Conservation (phyloP, 202 grass and related monocot genomes). For the Panicum hallii region DNA sequence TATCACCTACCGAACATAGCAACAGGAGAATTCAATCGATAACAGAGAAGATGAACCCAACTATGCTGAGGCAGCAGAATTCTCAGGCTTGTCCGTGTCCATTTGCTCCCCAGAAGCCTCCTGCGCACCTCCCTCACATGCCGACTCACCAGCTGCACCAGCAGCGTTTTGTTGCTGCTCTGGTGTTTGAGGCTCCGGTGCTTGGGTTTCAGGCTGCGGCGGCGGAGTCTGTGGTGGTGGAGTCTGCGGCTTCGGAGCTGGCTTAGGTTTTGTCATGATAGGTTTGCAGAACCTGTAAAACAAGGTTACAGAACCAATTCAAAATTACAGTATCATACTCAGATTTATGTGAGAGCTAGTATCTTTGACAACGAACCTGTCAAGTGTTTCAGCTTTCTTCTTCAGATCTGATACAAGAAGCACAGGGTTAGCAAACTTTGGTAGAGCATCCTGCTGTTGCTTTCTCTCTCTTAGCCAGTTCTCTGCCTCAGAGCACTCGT, state of each 20-base stretch:
- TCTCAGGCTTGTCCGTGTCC: slow-evolving; percentile 67
- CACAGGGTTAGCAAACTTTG: slow-evolving; percentile 69
- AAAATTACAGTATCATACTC: neutral
- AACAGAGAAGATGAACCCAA: neutral
- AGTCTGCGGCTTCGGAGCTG: slow-evolving; percentile 73
- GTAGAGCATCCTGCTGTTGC: slow-evolving; percentile 73
- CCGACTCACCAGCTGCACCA: slow-evolving; percentile 23
- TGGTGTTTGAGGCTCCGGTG: slow-evolving; percentile 51
- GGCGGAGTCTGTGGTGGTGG: slow-evolving; percentile 65
- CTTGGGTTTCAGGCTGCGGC: slow-evolving; percentile 39
- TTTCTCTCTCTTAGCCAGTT: slow-evolving; percentile 64
- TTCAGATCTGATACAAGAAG: slow-evolving; percentile 69
- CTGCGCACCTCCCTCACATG: slow-evolving; percentile 40
- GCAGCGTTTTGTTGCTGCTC: slow-evolving; percentile 46
- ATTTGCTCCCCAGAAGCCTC: slow-evolving; percentile 57
- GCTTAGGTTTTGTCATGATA: slow-evolving; percentile 76
- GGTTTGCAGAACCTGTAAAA: slow-evolving; percentile 70
- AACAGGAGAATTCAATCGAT: neutral
- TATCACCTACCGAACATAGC: neutral
- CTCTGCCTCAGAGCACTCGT: slow-evolving; percentile 74
- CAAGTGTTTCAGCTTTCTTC: slow-evolving; percentile 73
- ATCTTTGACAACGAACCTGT: slow-evolving; percentile 52
- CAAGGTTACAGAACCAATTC: neutral
- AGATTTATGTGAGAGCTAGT: neutral
- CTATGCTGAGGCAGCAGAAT: neutral